Conservation (phyloP, 2,329 filamentous ascomycete genomes). For the Immersiporthe knoxdaviesiana region DNA sequence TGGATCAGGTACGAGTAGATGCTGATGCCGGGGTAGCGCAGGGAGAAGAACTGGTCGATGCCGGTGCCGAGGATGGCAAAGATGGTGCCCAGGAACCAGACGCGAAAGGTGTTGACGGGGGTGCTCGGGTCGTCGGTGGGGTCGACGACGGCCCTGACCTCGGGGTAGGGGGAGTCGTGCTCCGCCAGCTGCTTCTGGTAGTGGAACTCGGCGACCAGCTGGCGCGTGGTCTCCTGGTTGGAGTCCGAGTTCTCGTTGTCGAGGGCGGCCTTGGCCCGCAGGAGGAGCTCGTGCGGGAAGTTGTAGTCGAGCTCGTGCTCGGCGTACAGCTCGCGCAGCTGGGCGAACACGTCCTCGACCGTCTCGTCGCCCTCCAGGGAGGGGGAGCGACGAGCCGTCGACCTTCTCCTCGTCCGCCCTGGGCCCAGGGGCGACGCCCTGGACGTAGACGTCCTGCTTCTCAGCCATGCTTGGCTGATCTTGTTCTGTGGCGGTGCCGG, state of each 20-base stretch:
- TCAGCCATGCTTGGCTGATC: slow-evolving; percentile 5
- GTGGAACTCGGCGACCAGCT: slow-evolving; percentile 19
- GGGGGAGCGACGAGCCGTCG: background rate
- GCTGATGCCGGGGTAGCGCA: slow-evolving; percentile 58
- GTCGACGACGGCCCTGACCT: slow-evolving; percentile 59
- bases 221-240: slow-evolving; percentile 20
- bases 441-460: slow-evolving; percentile 17
- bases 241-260: slow-evolving; percentile 21
- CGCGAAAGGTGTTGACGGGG: slow-evolving; percentile 58
- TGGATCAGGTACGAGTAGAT: slow-evolving; percentile 61
- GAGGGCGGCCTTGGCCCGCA: slow-evolving; percentile 17
- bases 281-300: slow-evolving; percentile 17
- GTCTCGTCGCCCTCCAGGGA: slow-evolving; percentile 10
- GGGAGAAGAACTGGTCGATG: slow-evolving; percentile 61
- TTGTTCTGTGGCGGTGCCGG: background rate
- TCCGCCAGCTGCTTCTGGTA: slow-evolving; percentile 18
- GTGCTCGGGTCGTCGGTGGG: slow-evolving; percentile 56
- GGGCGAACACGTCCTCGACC: slow-evolving; percentile 16
- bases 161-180: slow-evolving; percentile 50
- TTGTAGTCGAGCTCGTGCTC: slow-evolving; percentile 25
- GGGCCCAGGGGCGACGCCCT: slow-evolving; percentile 10
- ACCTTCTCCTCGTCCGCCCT: slow-evolving; percentile 17
- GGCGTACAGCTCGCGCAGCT: slow-evolving; percentile 22
- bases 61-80: slow-evolving; percentile 55
- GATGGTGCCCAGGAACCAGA: slow-evolving; percentile 56